A percentile compares a stretch with the other conserved stretches of the same genome.
phyloP scores from a whole-genome alignment of 208 protist species.

The Trypanosoma cruzi region DNA sequence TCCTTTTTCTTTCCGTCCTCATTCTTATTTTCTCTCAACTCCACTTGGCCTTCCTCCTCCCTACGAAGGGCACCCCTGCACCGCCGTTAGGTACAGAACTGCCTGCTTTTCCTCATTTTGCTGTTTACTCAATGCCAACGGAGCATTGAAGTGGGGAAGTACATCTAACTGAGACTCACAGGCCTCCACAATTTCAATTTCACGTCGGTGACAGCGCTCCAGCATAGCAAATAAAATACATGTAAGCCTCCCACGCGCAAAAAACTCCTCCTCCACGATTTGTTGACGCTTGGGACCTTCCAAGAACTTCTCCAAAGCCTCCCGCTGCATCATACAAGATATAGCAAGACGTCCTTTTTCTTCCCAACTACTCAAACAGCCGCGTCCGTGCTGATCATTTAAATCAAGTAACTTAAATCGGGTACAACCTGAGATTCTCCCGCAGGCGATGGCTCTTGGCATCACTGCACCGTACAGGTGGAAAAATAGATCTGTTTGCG shows the following conservation, averaged over 20 bases:
- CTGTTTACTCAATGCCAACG: background rate
- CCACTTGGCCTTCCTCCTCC: too few species aligned
- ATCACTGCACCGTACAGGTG: slow-evolving; percentile 61
- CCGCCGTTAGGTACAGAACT: background rate
- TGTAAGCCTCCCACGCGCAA: slow-evolving; percentile 1
- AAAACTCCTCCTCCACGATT: slow-evolving; percentile 26
- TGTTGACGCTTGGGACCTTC: slow-evolving; percentile 17
- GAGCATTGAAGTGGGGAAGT: background rate
- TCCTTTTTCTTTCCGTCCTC: too few species aligned
- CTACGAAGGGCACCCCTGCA: background rate
- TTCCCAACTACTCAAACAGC: slow-evolving; percentile 5
- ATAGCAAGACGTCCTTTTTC: slow-evolving; percentile 6
- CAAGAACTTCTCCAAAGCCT: slow-evolving; percentile 12
- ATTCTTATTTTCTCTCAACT: too few species aligned
- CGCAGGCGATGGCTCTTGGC: slow-evolving; percentile 43
- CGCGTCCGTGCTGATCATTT: slow-evolving; percentile 19
- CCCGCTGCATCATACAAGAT: slow-evolving; percentile 1
- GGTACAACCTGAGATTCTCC: slow-evolving; percentile 38
- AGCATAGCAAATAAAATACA: slow-evolving; percentile 11
- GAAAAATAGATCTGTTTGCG: slow-evolving; percentile 46
- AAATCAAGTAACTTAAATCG: slow-evolving; percentile 47
- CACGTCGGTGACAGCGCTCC: slow-evolving; percentile 14
- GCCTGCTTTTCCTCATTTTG: background rate
- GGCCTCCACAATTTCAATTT: slow-evolving; percentile 33
- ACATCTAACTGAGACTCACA: slow-evolving; percentile 27